A percentile compares a stretch with the other conserved stretches of the same genome.
These are phyloP conservation scores for Picea mariana DNA, from an alignment of 83 land plant species.

Conservation along the genomic window DNA sequence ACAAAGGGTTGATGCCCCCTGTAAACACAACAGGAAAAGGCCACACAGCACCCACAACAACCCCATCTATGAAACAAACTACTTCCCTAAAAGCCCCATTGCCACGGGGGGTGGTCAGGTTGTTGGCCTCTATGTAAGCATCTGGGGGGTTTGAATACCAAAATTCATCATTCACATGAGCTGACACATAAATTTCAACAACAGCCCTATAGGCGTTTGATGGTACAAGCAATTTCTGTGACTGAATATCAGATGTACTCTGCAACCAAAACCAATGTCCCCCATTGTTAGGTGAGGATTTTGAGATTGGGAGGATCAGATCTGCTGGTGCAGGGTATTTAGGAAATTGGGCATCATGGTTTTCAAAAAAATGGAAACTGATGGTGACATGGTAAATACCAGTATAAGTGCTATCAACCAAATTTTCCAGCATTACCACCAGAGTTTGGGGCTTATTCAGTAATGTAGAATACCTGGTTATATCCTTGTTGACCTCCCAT, in stretches of 20 bases:
- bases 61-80: constrained; percentile 63
- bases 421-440: constrained; percentile 70
- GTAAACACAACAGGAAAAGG: constrained; percentile 95
- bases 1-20: constrained; percentile 84
- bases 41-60: constrained; percentile 76
- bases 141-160: constrained; percentile 91
- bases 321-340: constrained; percentile 3
- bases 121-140: constrained; percentile 68
- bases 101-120: constrained; percentile 59
- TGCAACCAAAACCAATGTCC: constrained; percentile 85
- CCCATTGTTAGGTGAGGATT: constrained; percentile 58
- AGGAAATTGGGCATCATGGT: constrained; percentile 2
- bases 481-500: constrained; percentile 87
- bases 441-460: constrained; percentile 46
- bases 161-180: constrained; percentile 82
- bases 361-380: constrained; percentile 58
- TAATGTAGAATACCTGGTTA: constrained; percentile 74
- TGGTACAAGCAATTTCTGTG: constrained; percentile 48
- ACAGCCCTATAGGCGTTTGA: constrained; percentile 76
- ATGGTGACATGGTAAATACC: constrained; percentile 86
- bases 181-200: constrained; percentile 83
- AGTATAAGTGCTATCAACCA: constrained; percentile 77
- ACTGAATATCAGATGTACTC: constrained; percentile 43
- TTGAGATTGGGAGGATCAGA: constrained; percentile 56
- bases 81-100: constrained; percentile 96